These are phyloP conservation scores for Pseudopithomyces chartarum DNA, from an alignment of 2,329 filamentous ascomycete genomes.

Conservation along the genomic window DNA sequence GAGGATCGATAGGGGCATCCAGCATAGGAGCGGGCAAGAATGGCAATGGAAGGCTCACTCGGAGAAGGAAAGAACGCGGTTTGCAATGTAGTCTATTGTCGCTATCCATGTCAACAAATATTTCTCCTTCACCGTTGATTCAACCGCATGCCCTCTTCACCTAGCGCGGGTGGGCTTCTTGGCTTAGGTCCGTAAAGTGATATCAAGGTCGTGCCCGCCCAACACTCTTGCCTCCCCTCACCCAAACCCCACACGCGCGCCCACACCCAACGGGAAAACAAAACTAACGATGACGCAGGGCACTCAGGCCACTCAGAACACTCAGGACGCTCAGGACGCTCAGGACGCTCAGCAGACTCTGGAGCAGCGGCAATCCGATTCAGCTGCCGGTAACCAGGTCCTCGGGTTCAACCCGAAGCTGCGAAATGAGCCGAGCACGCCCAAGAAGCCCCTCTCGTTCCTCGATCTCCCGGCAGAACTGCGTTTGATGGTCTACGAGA, in stretches of 20 bases:
- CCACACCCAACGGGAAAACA: no score
- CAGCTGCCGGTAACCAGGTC: no score
- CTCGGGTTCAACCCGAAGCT: neutral
- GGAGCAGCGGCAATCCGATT: no score
- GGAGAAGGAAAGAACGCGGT: constrained; percentile 92
- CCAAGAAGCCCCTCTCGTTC: neutral
- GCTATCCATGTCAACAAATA: no score
- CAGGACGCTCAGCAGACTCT: no score
- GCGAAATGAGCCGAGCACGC: neutral
- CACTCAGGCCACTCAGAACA: no score
- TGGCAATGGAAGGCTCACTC: constrained; percentile 97
- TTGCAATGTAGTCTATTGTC: constrained; percentile 70
- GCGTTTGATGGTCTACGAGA: neutral
- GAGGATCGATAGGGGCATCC: constrained; percentile 89
- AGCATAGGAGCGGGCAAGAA: constrained; percentile 74
- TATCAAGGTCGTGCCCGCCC: no score
- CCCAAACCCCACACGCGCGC: no score
- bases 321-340: no score
- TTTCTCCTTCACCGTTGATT: neutral
- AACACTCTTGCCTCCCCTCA: no score
- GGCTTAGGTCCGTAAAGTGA: no score
- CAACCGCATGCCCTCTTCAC: neutral
- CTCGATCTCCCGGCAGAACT: neutral
- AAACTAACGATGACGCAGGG: no score
- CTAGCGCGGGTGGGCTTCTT: neutral